These are phyloP conservation scores for Coprinellus micaceus DNA, from an alignment of 768 basidiomycete genomes.

Conservation along the genomic window DNA sequence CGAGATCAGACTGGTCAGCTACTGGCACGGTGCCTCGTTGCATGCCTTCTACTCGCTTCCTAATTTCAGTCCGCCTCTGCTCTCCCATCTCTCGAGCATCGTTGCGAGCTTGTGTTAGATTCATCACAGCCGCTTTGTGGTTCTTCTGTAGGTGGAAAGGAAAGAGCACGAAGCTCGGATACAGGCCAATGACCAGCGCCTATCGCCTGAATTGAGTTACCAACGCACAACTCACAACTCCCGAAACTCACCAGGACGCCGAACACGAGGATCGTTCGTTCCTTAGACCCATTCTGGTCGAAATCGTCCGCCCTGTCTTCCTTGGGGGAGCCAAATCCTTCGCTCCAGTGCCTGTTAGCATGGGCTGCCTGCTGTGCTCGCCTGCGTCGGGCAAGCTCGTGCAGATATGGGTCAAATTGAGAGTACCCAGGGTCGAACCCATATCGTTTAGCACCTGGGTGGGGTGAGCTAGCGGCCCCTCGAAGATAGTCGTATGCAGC, in stretches of 20 bases:
- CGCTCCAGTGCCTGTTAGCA: constrained; percentile 12
- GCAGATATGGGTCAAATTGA: constrained; percentile 42
- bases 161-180: constrained; percentile 29
- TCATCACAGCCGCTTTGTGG: constrained; percentile 51
- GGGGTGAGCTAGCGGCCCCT: constrained; percentile 28
- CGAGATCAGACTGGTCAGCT: too few relatives aligned
- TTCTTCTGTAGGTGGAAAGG: constrained; percentile 35
- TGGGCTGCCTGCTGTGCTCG: constrained; percentile 36
- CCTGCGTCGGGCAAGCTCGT: constrained; percentile 50
- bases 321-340: constrained; percentile 26
- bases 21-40: too few relatives aligned
- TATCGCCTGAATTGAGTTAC: neutral
- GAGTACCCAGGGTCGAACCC: constrained; percentile 16
- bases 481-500: constrained; percentile 60
- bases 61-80: constrained; percentile 49
- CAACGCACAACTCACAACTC: neutral
- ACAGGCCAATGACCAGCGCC: constrained; percentile 11
- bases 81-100: constrained; percentile 56
- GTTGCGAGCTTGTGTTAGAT: constrained; percentile 54
- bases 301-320: constrained; percentile 16
- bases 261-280: constrained; percentile 43
- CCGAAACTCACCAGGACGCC: constrained; percentile 44
- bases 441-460: constrained; percentile 8
- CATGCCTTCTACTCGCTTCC: constrained; percentile 43
- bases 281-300: constrained; percentile 48